Conservation (phyloP, 768 basidiomycete species). For the Cytidiella melzeri region DNA sequence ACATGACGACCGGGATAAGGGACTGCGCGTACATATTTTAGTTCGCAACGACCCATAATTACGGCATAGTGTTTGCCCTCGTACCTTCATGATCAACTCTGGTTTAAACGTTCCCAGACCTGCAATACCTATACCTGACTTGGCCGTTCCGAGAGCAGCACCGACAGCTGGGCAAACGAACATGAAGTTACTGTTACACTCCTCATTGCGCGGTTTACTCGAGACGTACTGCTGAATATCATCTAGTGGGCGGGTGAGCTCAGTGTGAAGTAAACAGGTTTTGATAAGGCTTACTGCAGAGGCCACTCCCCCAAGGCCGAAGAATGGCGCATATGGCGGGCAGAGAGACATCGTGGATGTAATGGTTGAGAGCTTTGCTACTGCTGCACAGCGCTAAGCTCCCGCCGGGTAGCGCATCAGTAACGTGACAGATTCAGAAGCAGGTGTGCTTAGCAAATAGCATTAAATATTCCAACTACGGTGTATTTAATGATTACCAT, state of each 20-base stretch:
- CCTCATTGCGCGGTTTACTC: constrained; percentile 1
- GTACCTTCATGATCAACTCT: constrained; percentile 96
- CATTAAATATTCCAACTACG: too few species aligned
- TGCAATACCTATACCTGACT: constrained; percentile 95
- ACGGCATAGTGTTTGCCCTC: constrained; percentile 11
- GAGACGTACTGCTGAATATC: constrained; percentile 85
- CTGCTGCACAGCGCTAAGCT: too few species aligned
- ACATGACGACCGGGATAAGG: constrained; percentile 96
- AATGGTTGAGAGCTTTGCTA: not conserved
- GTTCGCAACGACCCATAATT: not conserved
- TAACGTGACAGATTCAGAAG: too few species aligned
- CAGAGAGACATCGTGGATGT: constrained; percentile 41
- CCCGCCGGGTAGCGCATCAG: too few species aligned
- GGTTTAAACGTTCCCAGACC: constrained; percentile 91
- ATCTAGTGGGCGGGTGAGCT: constrained; percentile 47
- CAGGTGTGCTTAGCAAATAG: too few species aligned
- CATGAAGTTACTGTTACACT: not conserved
- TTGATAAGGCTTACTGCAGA: constrained; percentile 57
- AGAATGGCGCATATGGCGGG: constrained; percentile 95
- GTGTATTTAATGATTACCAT: too few species aligned
- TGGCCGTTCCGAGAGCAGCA: constrained; percentile 94
- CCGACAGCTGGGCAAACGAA: constrained; percentile 59
- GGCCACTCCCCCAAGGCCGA: constrained; percentile 97
- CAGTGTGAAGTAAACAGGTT: not conserved
- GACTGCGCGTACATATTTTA: constrained; percentile 44